Percentiles rank a stretch among this genome's conserved stretches.
phyloP scores from a whole-genome alignment of 2,329 filamentous ascomycete genomes.

The Claviceps digitariae region DNA sequence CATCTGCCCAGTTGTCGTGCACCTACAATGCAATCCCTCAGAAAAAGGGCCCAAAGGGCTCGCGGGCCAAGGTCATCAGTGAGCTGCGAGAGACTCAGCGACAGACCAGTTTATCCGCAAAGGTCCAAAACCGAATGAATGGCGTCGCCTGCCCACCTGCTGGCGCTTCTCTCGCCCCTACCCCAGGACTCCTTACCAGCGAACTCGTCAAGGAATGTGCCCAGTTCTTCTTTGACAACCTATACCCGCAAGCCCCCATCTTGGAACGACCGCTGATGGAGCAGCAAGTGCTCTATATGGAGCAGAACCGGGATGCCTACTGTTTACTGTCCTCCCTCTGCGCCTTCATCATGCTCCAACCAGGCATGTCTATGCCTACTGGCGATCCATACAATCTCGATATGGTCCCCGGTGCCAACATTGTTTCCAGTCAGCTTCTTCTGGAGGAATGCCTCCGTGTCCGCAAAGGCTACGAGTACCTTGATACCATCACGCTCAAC shows the following conservation, averaged over 20 bases:
- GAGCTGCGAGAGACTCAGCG: slow-evolving; percentile 57
- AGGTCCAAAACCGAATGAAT: slow-evolving; percentile 46
- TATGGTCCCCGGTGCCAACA: slow-evolving; percentile 42
- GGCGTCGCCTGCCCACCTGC: slow-evolving; percentile 36
- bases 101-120: slow-evolving; percentile 48
- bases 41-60: slow-evolving; percentile 66
- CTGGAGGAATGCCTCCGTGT: slow-evolving; percentile 55
- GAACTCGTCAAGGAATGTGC: slow-evolving; percentile 54
- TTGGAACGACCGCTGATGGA: slow-evolving; percentile 45
- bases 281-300: slow-evolving; percentile 44
- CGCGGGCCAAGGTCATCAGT: slow-evolving; percentile 61
- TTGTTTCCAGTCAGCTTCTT: slow-evolving; percentile 51
- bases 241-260: slow-evolving; percentile 51
- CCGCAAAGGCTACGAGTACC: slow-evolving; percentile 47
- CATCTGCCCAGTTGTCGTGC: slow-evolving; percentile 51
- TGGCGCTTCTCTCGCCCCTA: slow-evolving; percentile 36
- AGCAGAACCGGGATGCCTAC: slow-evolving; percentile 49
- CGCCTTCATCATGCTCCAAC: slow-evolving; percentile 56
- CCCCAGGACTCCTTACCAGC: slow-evolving; percentile 44
- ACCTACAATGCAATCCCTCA: slow-evolving; percentile 64
- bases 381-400: slow-evolving; percentile 43
- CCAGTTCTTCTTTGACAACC: slow-evolving; percentile 54
- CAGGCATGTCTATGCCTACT: slow-evolving; percentile 47
- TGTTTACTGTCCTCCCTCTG: slow-evolving; percentile 51
- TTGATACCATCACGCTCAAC: slow-evolving; percentile 41